These are phyloP conservation scores for Hirschioporus abietinus DNA, from an alignment of 768 basidiomycete genomes.

Conservation along the genomic window DNA sequence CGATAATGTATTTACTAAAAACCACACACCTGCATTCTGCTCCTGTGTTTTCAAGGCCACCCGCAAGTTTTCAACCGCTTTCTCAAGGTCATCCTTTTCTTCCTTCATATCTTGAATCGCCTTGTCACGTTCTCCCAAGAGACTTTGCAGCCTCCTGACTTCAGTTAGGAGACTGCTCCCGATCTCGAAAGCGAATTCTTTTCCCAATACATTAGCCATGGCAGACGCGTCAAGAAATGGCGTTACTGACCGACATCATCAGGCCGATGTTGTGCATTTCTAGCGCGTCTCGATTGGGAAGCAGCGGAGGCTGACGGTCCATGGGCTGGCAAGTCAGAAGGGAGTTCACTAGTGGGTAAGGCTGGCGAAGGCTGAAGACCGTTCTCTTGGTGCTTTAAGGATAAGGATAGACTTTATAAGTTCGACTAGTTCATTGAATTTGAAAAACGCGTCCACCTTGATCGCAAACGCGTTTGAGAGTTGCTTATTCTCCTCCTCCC, in stretches of 20 bases:
- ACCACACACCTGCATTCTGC: conserved; percentile 64
- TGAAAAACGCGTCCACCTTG: conserved; percentile 42
- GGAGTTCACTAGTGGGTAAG: conserved; percentile 41
- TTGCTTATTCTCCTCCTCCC: conserved; percentile 77
- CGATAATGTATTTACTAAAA: not conserved
- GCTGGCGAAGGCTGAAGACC: conserved; percentile 44
- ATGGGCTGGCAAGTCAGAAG: conserved; percentile 54
- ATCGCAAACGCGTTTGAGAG: conserved; percentile 64
- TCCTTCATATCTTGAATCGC: conserved; percentile 87
- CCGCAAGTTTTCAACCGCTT: conserved; percentile 67
- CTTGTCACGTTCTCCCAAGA: conserved; percentile 89
- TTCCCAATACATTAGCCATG: conserved; percentile 13
- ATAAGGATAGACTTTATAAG: conserved; percentile 9
- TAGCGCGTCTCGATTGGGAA: conserved; percentile 82
- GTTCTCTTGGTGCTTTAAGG: conserved; percentile 34
- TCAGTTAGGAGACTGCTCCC: conserved; percentile 89
- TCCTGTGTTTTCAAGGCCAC: conserved; percentile 77
- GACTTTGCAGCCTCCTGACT: conserved; percentile 84
- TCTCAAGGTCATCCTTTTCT: conserved; percentile 86
- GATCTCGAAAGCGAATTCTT: conserved; percentile 98
- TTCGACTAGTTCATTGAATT: not conserved
- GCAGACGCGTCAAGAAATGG: conserved; percentile 12
- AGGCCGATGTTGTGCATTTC: conserved; percentile 86
- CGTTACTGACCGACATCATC: conserved; percentile 75
- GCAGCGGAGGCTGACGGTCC: conserved; percentile 63